phyloP scores from a whole-genome alignment of 345 rosid genomes.

The Eucalyptus tenuipes region DNA sequence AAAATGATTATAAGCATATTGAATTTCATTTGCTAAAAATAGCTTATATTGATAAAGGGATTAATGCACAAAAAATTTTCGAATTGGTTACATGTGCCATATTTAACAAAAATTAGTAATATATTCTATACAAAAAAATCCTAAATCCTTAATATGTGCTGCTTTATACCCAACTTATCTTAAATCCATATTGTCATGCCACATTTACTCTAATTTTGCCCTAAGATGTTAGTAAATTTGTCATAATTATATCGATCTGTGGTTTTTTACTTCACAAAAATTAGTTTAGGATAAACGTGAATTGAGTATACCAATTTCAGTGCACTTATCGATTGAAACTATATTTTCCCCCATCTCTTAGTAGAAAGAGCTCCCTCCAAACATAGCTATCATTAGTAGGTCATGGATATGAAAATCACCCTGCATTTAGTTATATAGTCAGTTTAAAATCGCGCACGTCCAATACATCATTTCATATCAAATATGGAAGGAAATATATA shows the following conservation, averaged over 20 bases:
- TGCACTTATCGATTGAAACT: accelerated
- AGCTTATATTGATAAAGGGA: not conserved
- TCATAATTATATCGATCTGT: not conserved
- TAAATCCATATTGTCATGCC: too few relatives aligned
- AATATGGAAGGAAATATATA: not conserved
- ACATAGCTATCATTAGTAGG: not conserved
- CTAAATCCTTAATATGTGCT: accelerated
- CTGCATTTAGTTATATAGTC: accelerated
- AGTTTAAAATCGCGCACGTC: accelerated
- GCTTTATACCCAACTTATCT: not conserved
- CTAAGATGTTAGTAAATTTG: accelerated
- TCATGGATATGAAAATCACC: not conserved
- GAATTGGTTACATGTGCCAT: not conserved
- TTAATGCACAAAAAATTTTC: not conserved
- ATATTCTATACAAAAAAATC: too few relatives aligned
- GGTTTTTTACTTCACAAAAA: not conserved
- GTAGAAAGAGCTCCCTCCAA: not conserved
- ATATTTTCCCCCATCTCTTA: accelerated
- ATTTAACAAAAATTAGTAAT: not conserved
- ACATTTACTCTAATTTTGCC: not conserved
- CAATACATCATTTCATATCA: not conserved
- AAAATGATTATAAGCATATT: not conserved
- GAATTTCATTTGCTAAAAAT: not conserved
- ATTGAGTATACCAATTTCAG: accelerated
- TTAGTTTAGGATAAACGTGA: accelerated